phyloP scores from a whole-genome alignment of 306 rosid species.

The Pachyrhizus erosus region DNA sequence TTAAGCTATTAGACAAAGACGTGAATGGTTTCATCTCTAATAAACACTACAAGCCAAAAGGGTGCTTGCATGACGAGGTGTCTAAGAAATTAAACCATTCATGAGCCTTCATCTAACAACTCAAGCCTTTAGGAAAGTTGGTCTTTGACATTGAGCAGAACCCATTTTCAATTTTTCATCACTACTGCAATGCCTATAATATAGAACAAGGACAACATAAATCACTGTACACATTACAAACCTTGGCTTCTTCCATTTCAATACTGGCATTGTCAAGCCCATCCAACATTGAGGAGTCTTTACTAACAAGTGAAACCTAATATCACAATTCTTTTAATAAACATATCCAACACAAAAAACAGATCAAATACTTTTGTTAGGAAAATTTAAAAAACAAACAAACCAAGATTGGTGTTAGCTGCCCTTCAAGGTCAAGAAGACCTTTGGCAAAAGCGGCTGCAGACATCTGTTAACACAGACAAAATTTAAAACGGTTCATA shows the following conservation, averaged over 20 bases:
- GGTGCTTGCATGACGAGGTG: neutral
- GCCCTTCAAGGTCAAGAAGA: constrained; percentile 97
- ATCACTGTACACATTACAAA: constrained; percentile 24
- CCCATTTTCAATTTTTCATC: constrained; percentile 19
- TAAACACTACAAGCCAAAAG: neutral
- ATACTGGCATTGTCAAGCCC: constrained; percentile 98
- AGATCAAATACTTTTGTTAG: constrained; percentile 37
- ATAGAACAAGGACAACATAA: constrained; percentile 20
- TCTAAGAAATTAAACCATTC: neutral
- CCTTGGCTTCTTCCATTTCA: constrained; percentile 98
- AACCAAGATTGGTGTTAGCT: constrained; percentile 96
- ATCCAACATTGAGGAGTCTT: constrained; percentile 99
- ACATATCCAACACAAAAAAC: constrained; percentile 36
- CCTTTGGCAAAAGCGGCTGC: constrained; percentile 99
- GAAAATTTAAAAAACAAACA: constrained; percentile 25
- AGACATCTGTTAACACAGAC: constrained; percentile 79
- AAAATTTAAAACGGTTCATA: constrained; percentile 29
- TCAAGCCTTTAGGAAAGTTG: neutral
- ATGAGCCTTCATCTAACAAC: neutral
- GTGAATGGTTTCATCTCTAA: neutral
- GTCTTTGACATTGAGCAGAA: constrained; percentile 13
- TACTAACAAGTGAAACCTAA: constrained; percentile 96
- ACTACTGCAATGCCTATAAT: constrained; percentile 6
- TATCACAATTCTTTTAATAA: constrained; percentile 48
- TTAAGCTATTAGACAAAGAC: neutral